Conservation (phyloP, 2,329 filamentous ascomycete genomes). For the Emergomyces orientalis region DNA sequence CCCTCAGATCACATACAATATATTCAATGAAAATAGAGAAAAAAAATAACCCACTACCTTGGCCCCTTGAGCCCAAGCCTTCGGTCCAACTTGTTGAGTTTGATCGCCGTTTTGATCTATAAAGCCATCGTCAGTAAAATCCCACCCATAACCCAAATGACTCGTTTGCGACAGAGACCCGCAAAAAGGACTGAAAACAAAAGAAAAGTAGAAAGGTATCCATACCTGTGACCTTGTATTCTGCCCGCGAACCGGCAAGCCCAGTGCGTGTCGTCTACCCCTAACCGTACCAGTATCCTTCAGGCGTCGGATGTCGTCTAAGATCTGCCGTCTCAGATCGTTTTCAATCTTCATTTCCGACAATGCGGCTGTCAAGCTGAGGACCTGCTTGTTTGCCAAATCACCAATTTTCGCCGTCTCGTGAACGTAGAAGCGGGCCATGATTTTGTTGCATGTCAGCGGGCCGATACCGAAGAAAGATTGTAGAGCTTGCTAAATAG, state of each 20-base stretch:
- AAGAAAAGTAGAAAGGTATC: slow-evolving; percentile 12
- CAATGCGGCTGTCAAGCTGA: slow-evolving; percentile 73
- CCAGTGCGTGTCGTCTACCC: slow-evolving; percentile 85
- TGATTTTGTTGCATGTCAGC: slow-evolving; percentile 59
- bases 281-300: slow-evolving; percentile 87
- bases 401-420: slow-evolving; percentile 68
- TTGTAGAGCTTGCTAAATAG: slow-evolving; percentile 51
- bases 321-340: slow-evolving; percentile 65
- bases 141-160: neutral
- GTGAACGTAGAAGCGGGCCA: slow-evolving; percentile 85
- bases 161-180: neutral
- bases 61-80: slow-evolving; percentile 24
- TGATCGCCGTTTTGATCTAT: slow-evolving; percentile 50
- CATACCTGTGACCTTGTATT: slow-evolving; percentile 66
- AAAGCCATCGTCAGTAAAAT: slow-evolving; percentile 17
- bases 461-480: slow-evolving; percentile 79
- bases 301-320: slow-evolving; percentile 76
- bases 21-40: neutral
- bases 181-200: neutral
- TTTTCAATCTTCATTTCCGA: slow-evolving; percentile 91
- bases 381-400: slow-evolving; percentile 65
- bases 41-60: slow-evolving; percentile 1
- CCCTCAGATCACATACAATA: neutral
- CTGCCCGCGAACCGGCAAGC: slow-evolving; percentile 83
- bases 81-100: slow-evolving; percentile 51